Base-by-base conservation (phyloP, 441 rosid species). In the Gossypium gossypioides region DNA sequence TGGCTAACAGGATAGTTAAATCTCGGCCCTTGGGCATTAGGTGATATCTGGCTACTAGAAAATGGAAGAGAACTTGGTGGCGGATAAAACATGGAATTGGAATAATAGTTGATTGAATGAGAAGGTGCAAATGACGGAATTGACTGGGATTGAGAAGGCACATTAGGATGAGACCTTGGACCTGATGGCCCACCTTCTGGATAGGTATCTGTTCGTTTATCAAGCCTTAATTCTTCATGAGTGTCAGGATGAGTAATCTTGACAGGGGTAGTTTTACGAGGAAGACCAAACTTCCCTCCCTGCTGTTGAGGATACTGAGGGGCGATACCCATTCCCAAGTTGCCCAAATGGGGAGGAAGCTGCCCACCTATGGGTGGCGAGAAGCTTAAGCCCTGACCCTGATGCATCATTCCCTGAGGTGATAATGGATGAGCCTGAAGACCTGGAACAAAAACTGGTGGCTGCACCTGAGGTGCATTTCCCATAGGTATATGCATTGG, bases 211-310 rank as follows among this genome's bases (percentile, higher is more conserved):
- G 89, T 76, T 24, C 89, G 85, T 74, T 88, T 86, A 80, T 88
- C 95, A 72, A 93, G 96, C 83, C 93, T 89, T 81, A 93, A 84
- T 86, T 93, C 99, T 79, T 90, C 96, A 77, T 84, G 97, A 18
- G 99, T 96, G 37, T 86, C 91, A 12, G 99, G 99, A 81, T 96
- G 92, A 73, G 97, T 93, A 71, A 55, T 55, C 60, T 55, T 55
- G 29, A 55, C 60, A 55, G 29, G 60, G 29, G 29, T 55, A 24
- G 60, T 55, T 55, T 21, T 55, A 21, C 60, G 60, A 55, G 60
- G 60, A 55, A 55, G 29, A 55, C 29, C 60, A 77, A 75, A 87
- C 71, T 90, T 91, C 2, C 87, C 90, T 72, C 90, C 98, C 74
- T 85, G 98, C 74, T 86, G 97, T 63, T 83, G 93, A 13, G 87